These are phyloP conservation scores for Trichocladium uniseriatum DNA, from an alignment of 495 filamentous ascomycete genomes.

Conservation along the genomic window DNA sequence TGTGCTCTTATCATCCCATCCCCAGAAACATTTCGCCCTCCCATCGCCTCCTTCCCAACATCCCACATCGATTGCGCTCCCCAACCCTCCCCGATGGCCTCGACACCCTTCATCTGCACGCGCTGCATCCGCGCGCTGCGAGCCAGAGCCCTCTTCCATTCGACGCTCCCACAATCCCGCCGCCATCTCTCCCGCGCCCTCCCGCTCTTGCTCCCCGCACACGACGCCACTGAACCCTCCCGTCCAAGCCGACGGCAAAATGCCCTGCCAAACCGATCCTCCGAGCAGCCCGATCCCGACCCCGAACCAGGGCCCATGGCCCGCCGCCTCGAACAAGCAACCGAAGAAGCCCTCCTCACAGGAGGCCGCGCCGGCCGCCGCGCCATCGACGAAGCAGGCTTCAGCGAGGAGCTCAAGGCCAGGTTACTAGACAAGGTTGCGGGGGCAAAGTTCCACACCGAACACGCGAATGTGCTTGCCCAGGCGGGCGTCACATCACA, in stretches of 20 bases:
- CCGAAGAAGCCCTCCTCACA: slow-evolving; percentile 64
- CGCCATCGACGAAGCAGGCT: slow-evolving; percentile 75
- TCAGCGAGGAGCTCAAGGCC: slow-evolving; percentile 74
- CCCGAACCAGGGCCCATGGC: slow-evolving; percentile 55
- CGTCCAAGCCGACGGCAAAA: not conserved
- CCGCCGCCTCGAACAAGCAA: slow-evolving; percentile 65
- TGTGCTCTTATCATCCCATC: not conserved
- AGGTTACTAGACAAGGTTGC: slow-evolving; percentile 65
- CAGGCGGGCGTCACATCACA: slow-evolving; percentile 42
- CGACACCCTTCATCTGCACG: slow-evolving; percentile 9
- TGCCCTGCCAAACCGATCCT: not conserved
- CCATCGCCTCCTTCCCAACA: too few relatives aligned
- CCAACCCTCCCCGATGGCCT: slow-evolving; percentile 9
- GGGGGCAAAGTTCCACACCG: slow-evolving; percentile 56
- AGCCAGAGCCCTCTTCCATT: not conserved
- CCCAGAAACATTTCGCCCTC: not conserved
- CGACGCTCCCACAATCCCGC: not conserved
- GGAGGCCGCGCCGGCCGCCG: slow-evolving; percentile 61
- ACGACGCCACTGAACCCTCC: not conserved
- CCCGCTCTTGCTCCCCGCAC: not conserved
- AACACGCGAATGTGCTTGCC: slow-evolving; percentile 61
- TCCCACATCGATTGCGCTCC: too few relatives aligned
- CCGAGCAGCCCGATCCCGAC: not conserved
- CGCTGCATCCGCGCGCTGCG: slow-evolving; percentile 12
- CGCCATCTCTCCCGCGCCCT: not conserved